Base-by-base conservation (phyloP, 306 rosid genomes). In the Sesbania bispinosa region DNA sequence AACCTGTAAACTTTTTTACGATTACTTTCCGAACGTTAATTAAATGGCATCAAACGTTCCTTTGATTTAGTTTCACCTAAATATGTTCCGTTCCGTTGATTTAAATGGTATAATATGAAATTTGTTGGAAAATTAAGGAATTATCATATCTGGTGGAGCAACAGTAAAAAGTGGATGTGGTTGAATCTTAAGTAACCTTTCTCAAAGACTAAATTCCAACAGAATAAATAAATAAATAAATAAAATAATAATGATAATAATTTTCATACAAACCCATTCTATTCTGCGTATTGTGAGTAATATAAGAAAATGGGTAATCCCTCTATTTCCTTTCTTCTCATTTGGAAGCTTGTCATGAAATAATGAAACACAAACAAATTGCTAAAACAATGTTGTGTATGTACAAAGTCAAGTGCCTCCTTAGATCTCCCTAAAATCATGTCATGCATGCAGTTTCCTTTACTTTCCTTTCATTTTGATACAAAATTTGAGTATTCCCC, bases 381-480 rank as follows among this genome's bases (percentile, higher is more conserved):
- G 80, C 69, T 77, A 73, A 75, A 77, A 69, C 62, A 73, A 67
- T 73, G 72, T 67, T 64, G 71, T 64, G 47, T 74, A 80, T 80
- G 69, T 80, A 80, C 84, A 80, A 24, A 66, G 78, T 79, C 86
- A 79, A 76, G 69, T 35, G 80, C 74, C 62, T 45, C 75, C 62
- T 50, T 59, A 41, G 77, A 72, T 35, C 13, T 2, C 26, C 65
- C 65, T 54, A 32, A 72, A 80, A 73, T 74, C 66, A 54, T 50
- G 64, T 72, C 74, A 26, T 45, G 4, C 38, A 6, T 9, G 38
- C 38, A 32, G 59, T 75, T 77, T 71, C 68, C 71, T 47, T 80
- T 54, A 32, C 54, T 75, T 77, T 71, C 68, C 71, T 47, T 80
- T 54, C 76, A 62, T 81, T 66, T 81, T 55, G 78, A 63, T 74